These are phyloP conservation scores for Citrus unshiu DNA, from an alignment of 345 rosid genomes.

Conservation along the genomic window DNA sequence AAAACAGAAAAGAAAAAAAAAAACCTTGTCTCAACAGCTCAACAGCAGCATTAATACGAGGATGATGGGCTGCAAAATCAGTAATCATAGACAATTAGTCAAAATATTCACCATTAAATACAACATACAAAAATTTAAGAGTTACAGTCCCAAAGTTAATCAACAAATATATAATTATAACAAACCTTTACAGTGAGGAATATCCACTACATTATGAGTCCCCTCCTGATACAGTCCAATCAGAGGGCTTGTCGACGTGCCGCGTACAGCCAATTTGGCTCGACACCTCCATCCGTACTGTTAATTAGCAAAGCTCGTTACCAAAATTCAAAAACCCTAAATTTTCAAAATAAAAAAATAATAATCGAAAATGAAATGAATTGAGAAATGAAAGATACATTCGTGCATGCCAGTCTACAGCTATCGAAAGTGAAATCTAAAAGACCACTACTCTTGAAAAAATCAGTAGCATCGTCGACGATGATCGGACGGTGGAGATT, in stretches of 20 bases:
- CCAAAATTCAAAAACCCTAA: slow-evolving; percentile 16
- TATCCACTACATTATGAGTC: slow-evolving; percentile 79
- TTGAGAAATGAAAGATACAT: slow-evolving; percentile 5
- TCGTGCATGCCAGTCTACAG: slow-evolving; percentile 57
- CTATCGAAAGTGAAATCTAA: slow-evolving; percentile 85
- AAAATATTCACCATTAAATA: background rate
- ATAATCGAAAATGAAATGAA: background rate
- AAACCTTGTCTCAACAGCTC: slow-evolving; percentile 76
- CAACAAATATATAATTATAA: background rate
- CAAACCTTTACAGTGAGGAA: slow-evolving; percentile 79
- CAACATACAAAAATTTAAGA: background rate
- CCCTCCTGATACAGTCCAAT: slow-evolving; percentile 90
- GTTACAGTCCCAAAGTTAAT: background rate
- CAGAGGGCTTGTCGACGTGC: slow-evolving; percentile 54
- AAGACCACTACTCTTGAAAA: slow-evolving; percentile 60
- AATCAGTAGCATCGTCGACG: slow-evolving; percentile 68
- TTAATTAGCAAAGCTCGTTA: slow-evolving; percentile 5
- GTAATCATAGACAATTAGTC: slow-evolving; percentile 12
- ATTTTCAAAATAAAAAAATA: background rate
- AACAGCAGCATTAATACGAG: slow-evolving; percentile 77
- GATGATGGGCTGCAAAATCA: slow-evolving; percentile 76
- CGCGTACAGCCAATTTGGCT: slow-evolving; percentile 91
- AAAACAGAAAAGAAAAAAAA: background rate
- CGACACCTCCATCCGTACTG: slow-evolving; percentile 98
- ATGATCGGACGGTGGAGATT: slow-evolving; percentile 73